Evolutionary conservation across 306 rosid genomes (phyloP), one percentile per base, ranked within the genome.

Genomic region (Herpetospermum pedunculosum): DNA sequence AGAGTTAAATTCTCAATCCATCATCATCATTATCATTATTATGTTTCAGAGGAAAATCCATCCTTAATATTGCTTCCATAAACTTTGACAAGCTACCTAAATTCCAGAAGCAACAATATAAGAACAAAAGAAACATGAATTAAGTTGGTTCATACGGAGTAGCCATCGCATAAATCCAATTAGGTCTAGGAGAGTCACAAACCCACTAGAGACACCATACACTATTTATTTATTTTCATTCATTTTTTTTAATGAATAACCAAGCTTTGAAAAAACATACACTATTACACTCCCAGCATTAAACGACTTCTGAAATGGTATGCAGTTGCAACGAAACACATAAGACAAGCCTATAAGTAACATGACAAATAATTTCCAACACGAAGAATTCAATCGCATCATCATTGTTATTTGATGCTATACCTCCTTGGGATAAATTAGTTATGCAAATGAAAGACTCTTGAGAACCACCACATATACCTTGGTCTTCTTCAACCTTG

Each of bases 401-500:
- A 50, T 48, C 5, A 4, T 30, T 65, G 25, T 19, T 65, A n/a
- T n/a, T n/a, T n/a, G n/a, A n/a, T n/a, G 30, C 38, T 65, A 65
- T 65, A 28, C 59, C 28, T 49, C 59, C 28, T 49, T 32, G 59
- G 44, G 15, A 48, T 46, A 13, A 2, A 67, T 41, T 41, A 67
- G 53, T 41, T 12, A 67, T 23, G 28, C 25, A 67, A 67, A 40
- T 25, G 18, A 67, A 44, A 25, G 38, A 69, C 37, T 44, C 34
- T 44, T 0, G 38, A 23, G 53, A 74, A 15, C 73, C 74, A 40
- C 18, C 40, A 12, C 49, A 35, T 26, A 44, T 74, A 94, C 99
- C 97, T 91, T 94, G 73, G 91, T 85, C 78, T 94, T 91, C 89
- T 91, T 94, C 84, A 91, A 83, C 81, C 97, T 88, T 76, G 96